Evolutionary conservation across 2,329 filamentous ascomycete species (phyloP).

Genomic region (Alternaria incomplexa): DNA sequence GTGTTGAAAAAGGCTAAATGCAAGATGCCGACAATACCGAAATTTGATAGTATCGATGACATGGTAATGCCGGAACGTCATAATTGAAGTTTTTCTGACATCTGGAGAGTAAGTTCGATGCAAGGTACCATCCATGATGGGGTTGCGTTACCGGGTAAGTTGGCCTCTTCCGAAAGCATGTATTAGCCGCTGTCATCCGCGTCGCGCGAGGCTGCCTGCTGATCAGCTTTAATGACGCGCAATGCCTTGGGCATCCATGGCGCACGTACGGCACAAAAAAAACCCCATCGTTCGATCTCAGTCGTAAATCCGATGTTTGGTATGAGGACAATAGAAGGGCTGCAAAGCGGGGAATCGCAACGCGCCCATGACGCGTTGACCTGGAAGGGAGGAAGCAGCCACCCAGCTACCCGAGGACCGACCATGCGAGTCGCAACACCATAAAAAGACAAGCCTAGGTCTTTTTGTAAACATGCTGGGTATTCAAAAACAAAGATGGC

Average conservation of each 20-base stretch:
- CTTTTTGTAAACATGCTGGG: not conserved
- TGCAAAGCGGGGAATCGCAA: not conserved
- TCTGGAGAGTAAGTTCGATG: not conserved
- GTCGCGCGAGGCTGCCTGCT: not conserved
- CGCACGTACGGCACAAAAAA: not conserved
- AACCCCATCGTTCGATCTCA: not conserved
- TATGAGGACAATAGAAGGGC: not conserved
- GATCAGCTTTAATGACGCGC: not conserved
- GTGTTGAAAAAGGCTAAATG: slow-evolving; percentile 17
- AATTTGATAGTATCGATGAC: not conserved
- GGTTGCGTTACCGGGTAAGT: slow-evolving; percentile 8
- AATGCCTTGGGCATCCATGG: not conserved
- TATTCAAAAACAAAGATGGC: not conserved
- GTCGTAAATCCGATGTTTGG: not conserved
- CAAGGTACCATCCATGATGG: slow-evolving; percentile 4
- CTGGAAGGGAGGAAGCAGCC: not conserved
- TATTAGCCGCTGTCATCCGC: not conserved
- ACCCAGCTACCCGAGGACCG: not conserved
- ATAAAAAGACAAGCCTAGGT: not conserved
- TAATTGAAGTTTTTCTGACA: not conserved
- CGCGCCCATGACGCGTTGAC: not conserved
- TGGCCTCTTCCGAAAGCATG: not conserved
- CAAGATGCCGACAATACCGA: slow-evolving; percentile 4
- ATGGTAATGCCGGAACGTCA: not conserved
- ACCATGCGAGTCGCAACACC: not conserved